These are phyloP conservation scores for Hanseniaspora gamundiae DNA, from an alignment of 1,139 yeast genomes.

Conservation along the genomic window DNA sequence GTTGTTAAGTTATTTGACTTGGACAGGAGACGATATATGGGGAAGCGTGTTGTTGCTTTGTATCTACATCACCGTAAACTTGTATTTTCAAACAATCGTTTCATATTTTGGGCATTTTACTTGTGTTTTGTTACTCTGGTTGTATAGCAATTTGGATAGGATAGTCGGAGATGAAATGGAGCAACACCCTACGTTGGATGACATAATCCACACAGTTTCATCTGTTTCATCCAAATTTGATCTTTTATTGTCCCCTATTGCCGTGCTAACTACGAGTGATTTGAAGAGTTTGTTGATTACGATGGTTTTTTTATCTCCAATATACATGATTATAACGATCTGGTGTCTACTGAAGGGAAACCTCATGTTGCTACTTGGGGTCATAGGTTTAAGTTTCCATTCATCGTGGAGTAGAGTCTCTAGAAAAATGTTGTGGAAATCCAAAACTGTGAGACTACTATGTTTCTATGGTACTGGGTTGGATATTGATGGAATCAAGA, in stretches of 20 bases:
- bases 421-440: slow-evolving; percentile 73
- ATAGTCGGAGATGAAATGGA: slow-evolving; percentile 41
- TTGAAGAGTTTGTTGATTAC: slow-evolving; percentile 71
- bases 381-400: slow-evolving; percentile 67
- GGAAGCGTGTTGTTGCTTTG: slow-evolving; percentile 53
- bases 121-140: slow-evolving; percentile 52
- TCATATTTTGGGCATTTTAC: slow-evolving; percentile 73
- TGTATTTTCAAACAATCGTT: slow-evolving; percentile 62
- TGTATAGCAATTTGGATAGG: slow-evolving; percentile 51
- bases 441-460: slow-evolving; percentile 54
- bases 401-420: slow-evolving; percentile 76
- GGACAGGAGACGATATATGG: slow-evolving; percentile 88
- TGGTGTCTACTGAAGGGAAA: slow-evolving; percentile 61
- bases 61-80: slow-evolving; percentile 43
- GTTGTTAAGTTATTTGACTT: slow-evolving; percentile 59
- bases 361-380: slow-evolving; percentile 47
- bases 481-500: slow-evolving; percentile 53
- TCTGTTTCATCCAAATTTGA: slow-evolving; percentile 68
- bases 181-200: slow-evolving; percentile 73
- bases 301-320: slow-evolving; percentile 73
- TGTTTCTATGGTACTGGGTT: slow-evolving; percentile 80
- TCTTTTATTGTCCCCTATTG: slow-evolving; percentile 63
- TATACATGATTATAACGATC: slow-evolving; percentile 58
- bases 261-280: slow-evolving; percentile 65
- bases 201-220: slow-evolving; percentile 71